Evolutionary conservation across 371 early-diverging fungal species (phyloP).

Genomic region (Saksenaea oblongispora): DNA sequence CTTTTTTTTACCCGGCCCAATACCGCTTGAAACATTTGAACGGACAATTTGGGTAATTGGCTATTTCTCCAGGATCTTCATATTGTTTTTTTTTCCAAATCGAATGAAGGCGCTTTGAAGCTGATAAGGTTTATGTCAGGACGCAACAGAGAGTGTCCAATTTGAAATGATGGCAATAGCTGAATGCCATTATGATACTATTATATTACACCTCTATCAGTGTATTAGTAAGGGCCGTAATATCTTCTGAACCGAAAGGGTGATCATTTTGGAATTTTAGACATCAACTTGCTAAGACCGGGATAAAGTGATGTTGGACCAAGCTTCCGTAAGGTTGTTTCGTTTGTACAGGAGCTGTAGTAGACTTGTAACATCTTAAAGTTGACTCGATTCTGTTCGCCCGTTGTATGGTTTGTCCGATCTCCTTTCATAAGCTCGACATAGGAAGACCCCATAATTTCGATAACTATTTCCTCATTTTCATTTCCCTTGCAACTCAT

Average conservation of each 20-base stretch:
- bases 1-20: conserved; percentile 15
- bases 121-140: conserved; percentile 38
- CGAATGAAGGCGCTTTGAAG: conserved; percentile 37
- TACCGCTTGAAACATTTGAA: conserved; percentile 14
- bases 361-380: conserved; percentile 47
- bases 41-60: conserved; percentile 38
- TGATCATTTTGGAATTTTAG: neutral
- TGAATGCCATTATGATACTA: conserved; percentile 9
- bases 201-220: conserved; percentile 7
- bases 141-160: conserved; percentile 46
- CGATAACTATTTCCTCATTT: conserved; percentile 27
- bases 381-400: conserved; percentile 25
- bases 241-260: neutral
- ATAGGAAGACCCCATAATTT: conserved; percentile 23
- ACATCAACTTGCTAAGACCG: conserved; percentile 22
- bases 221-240: neutral
- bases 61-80: conserved; percentile 28
- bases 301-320: conserved; percentile 54
- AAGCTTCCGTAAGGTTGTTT: conserved; percentile 28
- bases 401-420: conserved; percentile 7
- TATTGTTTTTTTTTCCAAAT: conserved; percentile 63
- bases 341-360: conserved; percentile 56
- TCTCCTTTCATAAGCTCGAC: conserved; percentile 12
- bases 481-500: conserved; percentile 26
- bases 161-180: conserved; percentile 28